Base-by-base conservation (phyloP, 2,329 filamentous ascomycete genomes). In the Thielaviopsis musarum region DNA sequence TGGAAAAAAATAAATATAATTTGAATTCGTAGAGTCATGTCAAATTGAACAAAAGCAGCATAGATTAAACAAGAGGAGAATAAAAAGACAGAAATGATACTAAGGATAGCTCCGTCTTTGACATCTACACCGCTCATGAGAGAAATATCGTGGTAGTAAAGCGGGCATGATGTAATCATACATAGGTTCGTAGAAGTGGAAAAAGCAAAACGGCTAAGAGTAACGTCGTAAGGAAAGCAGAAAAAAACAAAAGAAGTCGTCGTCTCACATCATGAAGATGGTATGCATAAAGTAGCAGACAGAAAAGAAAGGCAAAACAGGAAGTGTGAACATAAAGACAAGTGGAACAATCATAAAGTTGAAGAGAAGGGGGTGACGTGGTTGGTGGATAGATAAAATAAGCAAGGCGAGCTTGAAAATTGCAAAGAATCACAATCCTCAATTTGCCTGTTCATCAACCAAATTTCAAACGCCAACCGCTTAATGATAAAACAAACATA, bases 291-390 rank as follows among this genome's bases (percentile, higher is more conserved):
- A 54, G 28, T 54, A 58, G 41, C 38, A 65, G 64, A 64, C 59
- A 62, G 55, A 61, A 65, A 63, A 56, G 68, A 64, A 64, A 64
- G 66, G 65, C 64, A 65, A 66, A 66, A 41, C 26, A 56, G 21
- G 48, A 24, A 45, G 45, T 22, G 22, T 51, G 24, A 57, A 26
- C 38, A 55, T 38, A 58, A 10, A 57, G 13, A 24, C 55, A 51
- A n/a, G 38, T 10, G 1, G 24, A 9, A 28, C 24, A 34, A 28
- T 10, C 24, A 34, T 45, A 30, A 56, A 26, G 30, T 34, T 51
- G 34, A 38, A 28, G 34, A 52, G 9, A 38, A 30, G 19, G 30
- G 2, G 30, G 30, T 7, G 9, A 10, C 10, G 30, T 34, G 30
- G 30, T 34, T 34, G 30, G 10, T 34, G 30, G 30, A 3, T 7